Percentiles rank a stretch among this genome's conserved stretches.
Evolutionary conservation across 805 yeast species (phyloP).

Genomic region (Jamesozyma gamospora): DNA sequence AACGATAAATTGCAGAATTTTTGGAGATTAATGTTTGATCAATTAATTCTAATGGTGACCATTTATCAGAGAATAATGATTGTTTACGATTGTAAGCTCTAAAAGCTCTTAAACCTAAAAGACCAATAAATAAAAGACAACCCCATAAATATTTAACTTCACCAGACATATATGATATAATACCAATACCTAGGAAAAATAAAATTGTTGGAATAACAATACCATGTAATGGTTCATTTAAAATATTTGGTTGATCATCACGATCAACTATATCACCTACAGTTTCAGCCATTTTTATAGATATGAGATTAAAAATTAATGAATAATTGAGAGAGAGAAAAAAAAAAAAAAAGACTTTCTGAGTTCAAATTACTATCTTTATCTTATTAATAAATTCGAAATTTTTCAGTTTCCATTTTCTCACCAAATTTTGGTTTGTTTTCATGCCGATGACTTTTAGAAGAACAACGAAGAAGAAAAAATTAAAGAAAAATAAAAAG

Average conservation of each 20-base stretch:
- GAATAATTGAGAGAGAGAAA: too few species aligned
- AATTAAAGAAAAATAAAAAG: too few species aligned
- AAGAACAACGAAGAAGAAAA: too few species aligned
- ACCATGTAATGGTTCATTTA: constrained; percentile 67
- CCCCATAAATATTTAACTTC: constrained; percentile 25
- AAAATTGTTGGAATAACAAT: constrained; percentile 60
- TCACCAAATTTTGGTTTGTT: too few species aligned
- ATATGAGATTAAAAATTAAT: too few species aligned
- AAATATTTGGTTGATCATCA: constrained; percentile 33
- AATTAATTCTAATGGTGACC: constrained; percentile 57
- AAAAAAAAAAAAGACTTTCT: too few species aligned
- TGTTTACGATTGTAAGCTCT: constrained; percentile 33
- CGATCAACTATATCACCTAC: constrained; percentile 1
- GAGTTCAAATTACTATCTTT: too few species aligned
- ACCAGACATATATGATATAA: constrained; percentile 38
- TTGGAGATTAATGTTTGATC: constrained; percentile 67
- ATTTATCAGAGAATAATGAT: constrained; percentile 41
- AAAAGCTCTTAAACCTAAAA: constrained; percentile 27
- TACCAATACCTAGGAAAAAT: constrained; percentile 47
- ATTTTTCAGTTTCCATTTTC: too few species aligned
- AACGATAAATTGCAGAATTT: constrained; percentile 64
- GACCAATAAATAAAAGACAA: constrained; percentile 33
- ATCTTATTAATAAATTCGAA: too few species aligned
- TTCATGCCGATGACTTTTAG: too few species aligned
- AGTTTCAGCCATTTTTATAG: background rate